Conservation (phyloP, 441 rosid species). For the Gossypium laxum region DNA sequence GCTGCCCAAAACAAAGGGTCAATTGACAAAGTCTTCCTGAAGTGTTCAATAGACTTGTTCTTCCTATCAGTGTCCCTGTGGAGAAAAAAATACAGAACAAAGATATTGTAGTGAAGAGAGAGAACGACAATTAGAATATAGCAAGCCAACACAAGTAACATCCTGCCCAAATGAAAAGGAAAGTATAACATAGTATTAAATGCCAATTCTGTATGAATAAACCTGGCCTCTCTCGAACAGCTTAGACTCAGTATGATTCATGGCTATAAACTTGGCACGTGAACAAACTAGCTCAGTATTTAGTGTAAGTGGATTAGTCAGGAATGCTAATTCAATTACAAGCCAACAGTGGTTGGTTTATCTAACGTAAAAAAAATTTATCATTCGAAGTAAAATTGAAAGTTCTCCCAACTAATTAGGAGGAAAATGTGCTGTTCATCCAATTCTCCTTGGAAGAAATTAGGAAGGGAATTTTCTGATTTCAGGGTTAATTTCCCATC, state of each 20-base stretch:
- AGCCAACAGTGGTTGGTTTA: background rate
- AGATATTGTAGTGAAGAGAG: background rate
- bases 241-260: constrained; percentile 1
- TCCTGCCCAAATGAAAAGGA: background rate
- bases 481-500: background rate
- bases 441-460: background rate
- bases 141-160: background rate
- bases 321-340: background rate
- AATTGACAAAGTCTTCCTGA: constrained; percentile 39
- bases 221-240: background rate
- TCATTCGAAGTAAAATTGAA: background rate
- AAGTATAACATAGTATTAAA: background rate
- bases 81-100: constrained; percentile 10
- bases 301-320: background rate
- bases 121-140: background rate
- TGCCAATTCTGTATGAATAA: background rate
- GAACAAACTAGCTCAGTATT: background rate
- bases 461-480: background rate
- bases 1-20: constrained; percentile 58
- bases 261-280: background rate
- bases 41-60: constrained; percentile 34
- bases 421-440: background rate
- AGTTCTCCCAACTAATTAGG: background rate
- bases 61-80: constrained; percentile 35
- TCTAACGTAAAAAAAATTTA: background rate